A percentile compares a stretch with the other conserved stretches of the same genome.
Evolutionary conservation across 2,329 filamentous ascomycete species (phyloP).

Genomic region (Claviceps pazoutovae): DNA sequence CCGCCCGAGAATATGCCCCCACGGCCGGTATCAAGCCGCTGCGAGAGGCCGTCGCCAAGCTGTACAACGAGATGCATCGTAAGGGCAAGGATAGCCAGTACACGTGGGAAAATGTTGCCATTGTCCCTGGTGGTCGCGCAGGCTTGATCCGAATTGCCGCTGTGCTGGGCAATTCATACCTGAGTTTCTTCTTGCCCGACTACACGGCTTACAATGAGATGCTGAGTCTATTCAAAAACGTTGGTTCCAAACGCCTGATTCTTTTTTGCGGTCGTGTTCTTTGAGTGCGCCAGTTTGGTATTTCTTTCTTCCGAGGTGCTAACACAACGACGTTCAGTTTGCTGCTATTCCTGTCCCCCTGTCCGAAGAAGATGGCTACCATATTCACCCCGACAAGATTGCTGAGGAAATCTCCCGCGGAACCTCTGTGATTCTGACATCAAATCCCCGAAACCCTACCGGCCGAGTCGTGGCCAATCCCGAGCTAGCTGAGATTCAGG

Average conservation of each 20-base stretch:
- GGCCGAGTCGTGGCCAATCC: constrained; percentile 76
- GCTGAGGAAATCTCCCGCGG: constrained; percentile 80
- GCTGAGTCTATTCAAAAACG: constrained; percentile 86
- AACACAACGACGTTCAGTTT: constrained; percentile 37
- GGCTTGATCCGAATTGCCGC: constrained; percentile 91
- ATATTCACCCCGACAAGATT: constrained; percentile 87
- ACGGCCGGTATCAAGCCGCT: constrained; percentile 89
- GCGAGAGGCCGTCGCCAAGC: constrained; percentile 71
- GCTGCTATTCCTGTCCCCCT: constrained; percentile 77
- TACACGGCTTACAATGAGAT: constrained; percentile 98
- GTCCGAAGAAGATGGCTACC: constrained; percentile 73
- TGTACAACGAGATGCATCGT: constrained; percentile 90
- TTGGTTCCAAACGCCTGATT: constrained; percentile 19
- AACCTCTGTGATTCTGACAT: constrained; percentile 79
- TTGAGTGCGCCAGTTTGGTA: background rate
- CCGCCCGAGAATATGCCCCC: constrained; percentile 78
- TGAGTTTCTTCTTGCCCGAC: constrained; percentile 88
- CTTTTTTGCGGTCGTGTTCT: background rate
- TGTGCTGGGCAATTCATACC: constrained; percentile 80
- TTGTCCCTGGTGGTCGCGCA: constrained; percentile 84
- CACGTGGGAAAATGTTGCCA: constrained; percentile 94
- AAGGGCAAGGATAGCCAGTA: constrained; percentile 80
- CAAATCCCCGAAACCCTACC: constrained; percentile 89
- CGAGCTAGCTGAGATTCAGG: constrained; percentile 79
- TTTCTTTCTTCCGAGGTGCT: background rate